These are phyloP conservation scores for Amesomyces nigricolor DNA, from an alignment of 2,329 filamentous ascomycete genomes.

Conservation along the genomic window DNA sequence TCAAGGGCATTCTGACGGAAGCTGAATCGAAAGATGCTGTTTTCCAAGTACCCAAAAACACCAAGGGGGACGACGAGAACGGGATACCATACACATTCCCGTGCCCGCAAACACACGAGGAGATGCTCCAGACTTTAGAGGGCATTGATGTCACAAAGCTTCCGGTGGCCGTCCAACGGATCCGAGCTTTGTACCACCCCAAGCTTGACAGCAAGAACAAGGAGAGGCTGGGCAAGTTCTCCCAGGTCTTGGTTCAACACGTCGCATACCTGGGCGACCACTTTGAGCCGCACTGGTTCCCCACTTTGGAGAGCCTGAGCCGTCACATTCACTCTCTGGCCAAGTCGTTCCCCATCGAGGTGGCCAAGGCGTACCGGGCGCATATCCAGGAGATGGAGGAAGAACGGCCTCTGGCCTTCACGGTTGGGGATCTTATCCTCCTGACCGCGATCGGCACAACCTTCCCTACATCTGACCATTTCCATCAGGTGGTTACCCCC, in stretches of 20 bases:
- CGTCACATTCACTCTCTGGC: conserved; percentile 91
- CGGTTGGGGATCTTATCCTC: conserved; percentile 69
- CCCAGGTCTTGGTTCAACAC: conserved; percentile 59
- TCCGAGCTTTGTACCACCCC: conserved; percentile 87
- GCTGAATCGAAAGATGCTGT: conserved; percentile 50
- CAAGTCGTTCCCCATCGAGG: conserved; percentile 74
- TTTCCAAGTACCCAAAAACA: conserved; percentile 42
- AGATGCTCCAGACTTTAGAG: conserved; percentile 63
- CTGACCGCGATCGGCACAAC: conserved; percentile 77
- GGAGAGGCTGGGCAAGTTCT: conserved; percentile 66
- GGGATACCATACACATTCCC: conserved; percentile 77
- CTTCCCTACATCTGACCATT: conserved; percentile 95
- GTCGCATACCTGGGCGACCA: conserved; percentile 45
- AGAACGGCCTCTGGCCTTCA: conserved; percentile 47
- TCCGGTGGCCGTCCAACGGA: conserved; percentile 77
- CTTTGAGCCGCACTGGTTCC: conserved; percentile 49
- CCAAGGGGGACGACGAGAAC: conserved; percentile 43
- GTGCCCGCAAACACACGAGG: conserved; percentile 72
- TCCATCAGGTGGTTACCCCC: conserved; percentile 90
- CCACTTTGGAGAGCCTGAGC: conserved; percentile 69
- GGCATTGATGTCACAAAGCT: conserved; percentile 59
- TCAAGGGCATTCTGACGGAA: conserved; percentile 59
- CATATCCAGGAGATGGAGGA: conserved; percentile 56
- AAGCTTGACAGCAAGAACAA: conserved; percentile 83
- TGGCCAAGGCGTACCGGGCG: conserved; percentile 70